phyloP scores from a whole-genome alignment of 768 basidiomycete genomes.

The Rhodotorula sphaerocarpa region DNA sequence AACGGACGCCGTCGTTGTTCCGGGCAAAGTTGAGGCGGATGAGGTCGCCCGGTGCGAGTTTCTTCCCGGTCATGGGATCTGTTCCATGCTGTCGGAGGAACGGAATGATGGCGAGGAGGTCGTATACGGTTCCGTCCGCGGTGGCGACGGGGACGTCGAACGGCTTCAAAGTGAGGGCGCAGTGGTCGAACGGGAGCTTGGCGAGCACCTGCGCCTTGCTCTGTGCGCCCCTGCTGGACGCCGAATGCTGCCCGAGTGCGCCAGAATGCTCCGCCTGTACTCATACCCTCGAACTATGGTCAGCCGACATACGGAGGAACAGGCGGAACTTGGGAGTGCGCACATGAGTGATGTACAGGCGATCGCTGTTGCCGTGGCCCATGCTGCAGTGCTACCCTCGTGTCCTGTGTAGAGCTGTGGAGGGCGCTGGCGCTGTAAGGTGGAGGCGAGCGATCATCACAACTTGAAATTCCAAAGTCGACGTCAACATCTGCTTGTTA shows the following conservation, averaged over 20 bases:
- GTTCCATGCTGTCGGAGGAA: constrained; percentile 37
- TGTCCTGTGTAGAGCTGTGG: not conserved
- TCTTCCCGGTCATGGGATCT: constrained; percentile 48
- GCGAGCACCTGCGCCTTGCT: constrained; percentile 39
- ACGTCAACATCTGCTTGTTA: too few relatives aligned
- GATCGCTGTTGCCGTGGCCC: constrained; percentile 20
- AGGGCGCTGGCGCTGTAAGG: not conserved
- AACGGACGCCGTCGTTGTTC: constrained; percentile 47
- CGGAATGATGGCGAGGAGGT: constrained; percentile 39
- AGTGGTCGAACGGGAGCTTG: constrained; percentile 22
- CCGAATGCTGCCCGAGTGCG: constrained; percentile 64
- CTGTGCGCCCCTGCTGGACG: constrained; percentile 62
- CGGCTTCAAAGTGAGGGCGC: constrained; percentile 38
- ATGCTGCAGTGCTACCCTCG: not conserved
- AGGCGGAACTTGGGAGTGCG: not conserved
- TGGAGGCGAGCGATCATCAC: not conserved
- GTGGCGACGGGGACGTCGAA: constrained; percentile 40
- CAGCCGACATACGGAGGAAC: not conserved
- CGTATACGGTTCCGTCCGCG: constrained; percentile 38
- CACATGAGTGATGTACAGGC: constrained; percentile 65
- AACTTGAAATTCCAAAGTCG: too few relatives aligned
- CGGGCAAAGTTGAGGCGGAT: constrained; percentile 47
- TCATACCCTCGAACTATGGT: not conserved
- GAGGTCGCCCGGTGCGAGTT: constrained; percentile 44
- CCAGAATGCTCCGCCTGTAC: constrained; percentile 73